Evolutionary conservation across 257 asterid species (phyloP), one percentile per base, ranked within the genome.

Genomic region (Solanum microdontum): DNA sequence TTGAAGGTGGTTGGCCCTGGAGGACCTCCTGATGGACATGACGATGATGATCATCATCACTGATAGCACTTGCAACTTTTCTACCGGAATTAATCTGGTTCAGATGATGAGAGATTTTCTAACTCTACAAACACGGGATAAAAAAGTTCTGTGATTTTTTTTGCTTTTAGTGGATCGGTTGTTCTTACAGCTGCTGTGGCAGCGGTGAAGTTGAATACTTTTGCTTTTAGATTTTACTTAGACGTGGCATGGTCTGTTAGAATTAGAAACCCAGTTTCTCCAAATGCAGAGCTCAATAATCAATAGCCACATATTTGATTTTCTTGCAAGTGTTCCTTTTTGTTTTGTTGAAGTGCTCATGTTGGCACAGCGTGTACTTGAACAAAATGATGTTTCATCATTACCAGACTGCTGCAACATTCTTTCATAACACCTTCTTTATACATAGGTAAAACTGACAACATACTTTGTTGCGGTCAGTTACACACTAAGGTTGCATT

Each of bases 1-100:
- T 90, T 94, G 93, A 98, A 96, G 83, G 98, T 96, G 74, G 95
- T 96, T 84, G 98, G 98, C 80, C 93, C 95, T 1, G 98, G 98
- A 15, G 98, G 98, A 88, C 94, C 98, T 82, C 96, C 98, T 10
- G 98, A 94, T 34, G 97, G 94, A 82, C 94, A 94, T 84, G 94
- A 89, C 60, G 95, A 91, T 39, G 93, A 92, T 13, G 92, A 91
- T 36, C 88, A 91, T 14, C 94, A 93, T 89, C 96, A 96, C 80
- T 96, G 83, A 93, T 86, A 30, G 45, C 79, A 82, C 66, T 82
- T 89, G 88, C 89, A 68, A 83, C 83, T 90, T 77, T 86, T 85
- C 88, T 90, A 84, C 93, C 91, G 82, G 93, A 92, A 93, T 91
- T 92, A 94, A 87, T 85, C 91, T 90, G 89, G 90, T 91, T 90